Evolutionary conservation across 1,284 basidiomycete species (phyloP).

Genomic region (Inonotus hispidus): DNA sequence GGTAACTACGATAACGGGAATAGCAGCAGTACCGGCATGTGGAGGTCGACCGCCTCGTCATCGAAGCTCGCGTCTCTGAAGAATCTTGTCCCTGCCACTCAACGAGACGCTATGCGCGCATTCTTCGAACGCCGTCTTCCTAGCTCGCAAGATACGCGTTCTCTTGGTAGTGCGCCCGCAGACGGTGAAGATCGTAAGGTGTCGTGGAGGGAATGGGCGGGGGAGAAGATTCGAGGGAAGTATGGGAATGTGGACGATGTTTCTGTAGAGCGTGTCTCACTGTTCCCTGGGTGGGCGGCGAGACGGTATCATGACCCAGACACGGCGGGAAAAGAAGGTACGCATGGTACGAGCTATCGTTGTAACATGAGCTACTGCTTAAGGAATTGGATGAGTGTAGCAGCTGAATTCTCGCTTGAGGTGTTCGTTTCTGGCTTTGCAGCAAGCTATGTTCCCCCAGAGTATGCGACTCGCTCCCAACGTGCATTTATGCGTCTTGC

Average conservation of each 20-base stretch:
- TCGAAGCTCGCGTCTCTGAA: conserved; percentile 35
- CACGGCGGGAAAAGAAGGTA: conserved; percentile 16
- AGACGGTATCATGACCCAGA: conserved; percentile 27
- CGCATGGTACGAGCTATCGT: not conserved
- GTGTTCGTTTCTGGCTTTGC: conserved; percentile 75
- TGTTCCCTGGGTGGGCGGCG: conserved; percentile 41
- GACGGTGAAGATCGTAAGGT: conserved; percentile 26
- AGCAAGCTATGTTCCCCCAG: conserved; percentile 53
- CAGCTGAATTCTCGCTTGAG: conserved; percentile 54
- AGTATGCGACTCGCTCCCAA: conserved; percentile 66
- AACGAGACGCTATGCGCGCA: conserved; percentile 31
- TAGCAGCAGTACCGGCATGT: not conserved
- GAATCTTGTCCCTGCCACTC: conserved; percentile 32
- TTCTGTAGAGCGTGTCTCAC: conserved; percentile 29
- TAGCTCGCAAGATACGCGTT: conserved; percentile 6
- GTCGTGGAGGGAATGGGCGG: conserved; percentile 43
- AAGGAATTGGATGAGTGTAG: not conserved
- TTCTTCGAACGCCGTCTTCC: conserved; percentile 21
- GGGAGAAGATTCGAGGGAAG: conserved; percentile 36
- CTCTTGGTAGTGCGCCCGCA: conserved; percentile 1
- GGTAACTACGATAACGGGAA: no score
- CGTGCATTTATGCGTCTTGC: conserved; percentile 72
- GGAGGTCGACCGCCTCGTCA: conserved; percentile 23
- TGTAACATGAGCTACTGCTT: not conserved
- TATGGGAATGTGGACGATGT: conserved; percentile 20